Conservation (phyloP, 2,329 filamentous ascomycete genomes). For the Arachnomyces sp. region DNA sequence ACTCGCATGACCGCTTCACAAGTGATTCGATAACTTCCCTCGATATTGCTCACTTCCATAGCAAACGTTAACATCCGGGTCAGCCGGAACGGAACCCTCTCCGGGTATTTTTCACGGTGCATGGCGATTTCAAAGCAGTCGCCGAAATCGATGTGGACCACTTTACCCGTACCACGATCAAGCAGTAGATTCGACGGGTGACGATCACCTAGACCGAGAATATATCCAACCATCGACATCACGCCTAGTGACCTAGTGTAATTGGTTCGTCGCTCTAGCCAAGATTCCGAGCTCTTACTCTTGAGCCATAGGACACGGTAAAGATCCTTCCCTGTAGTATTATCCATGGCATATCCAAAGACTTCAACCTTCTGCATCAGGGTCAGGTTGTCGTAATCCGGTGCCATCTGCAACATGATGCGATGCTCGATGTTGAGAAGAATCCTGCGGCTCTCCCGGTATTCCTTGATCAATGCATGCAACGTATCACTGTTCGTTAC, state of each 20-base stretch:
- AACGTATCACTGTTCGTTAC: slow-evolving; percentile 96
- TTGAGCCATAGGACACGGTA: slow-evolving; percentile 98
- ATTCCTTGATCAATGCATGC: slow-evolving; percentile 93
- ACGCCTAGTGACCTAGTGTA: slow-evolving; percentile 95
- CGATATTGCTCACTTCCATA: slow-evolving; percentile 99
- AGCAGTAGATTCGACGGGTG: slow-evolving; percentile 98
- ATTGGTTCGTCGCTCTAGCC: slow-evolving; percentile 96
- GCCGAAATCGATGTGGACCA: slow-evolving; percentile 97
- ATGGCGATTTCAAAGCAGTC: slow-evolving; percentile 99
- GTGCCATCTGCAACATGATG: slow-evolving; percentile 99
- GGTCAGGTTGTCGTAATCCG: slow-evolving; percentile 95
- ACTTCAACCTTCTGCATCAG: slow-evolving; percentile 99
- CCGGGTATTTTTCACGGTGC: slow-evolving; percentile 98
- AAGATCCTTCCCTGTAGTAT: slow-evolving; percentile 95
- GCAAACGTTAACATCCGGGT: slow-evolving; percentile 99
- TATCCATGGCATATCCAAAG: slow-evolving; percentile 97
- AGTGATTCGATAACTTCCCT: slow-evolving; percentile 95
- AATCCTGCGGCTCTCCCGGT: slow-evolving; percentile 94
- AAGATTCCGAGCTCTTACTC: slow-evolving; percentile 94
- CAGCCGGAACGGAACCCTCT: slow-evolving; percentile 92
- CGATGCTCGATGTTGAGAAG: slow-evolving; percentile 97
- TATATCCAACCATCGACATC: slow-evolving; percentile 99
- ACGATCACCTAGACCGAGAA: slow-evolving; percentile 88
- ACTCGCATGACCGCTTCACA: slow-evolving; percentile 99
- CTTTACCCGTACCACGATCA: slow-evolving; percentile 89